Conservation (phyloP, 306 rosid species). For the Coriaria nepalensis region DNA sequence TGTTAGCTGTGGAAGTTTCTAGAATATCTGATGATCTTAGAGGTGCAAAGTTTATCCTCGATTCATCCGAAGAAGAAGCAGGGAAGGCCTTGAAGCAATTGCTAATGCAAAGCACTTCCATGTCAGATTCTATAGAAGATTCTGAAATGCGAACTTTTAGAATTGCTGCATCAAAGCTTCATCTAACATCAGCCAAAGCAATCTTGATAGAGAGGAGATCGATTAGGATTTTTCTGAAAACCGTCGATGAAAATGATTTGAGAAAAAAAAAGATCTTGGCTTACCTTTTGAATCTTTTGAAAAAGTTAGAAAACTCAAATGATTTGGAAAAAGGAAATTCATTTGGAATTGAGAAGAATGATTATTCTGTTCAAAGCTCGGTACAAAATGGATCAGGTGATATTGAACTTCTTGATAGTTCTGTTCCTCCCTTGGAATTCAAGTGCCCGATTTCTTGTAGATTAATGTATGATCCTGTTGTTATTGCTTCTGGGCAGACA, state of each 20-base stretch:
- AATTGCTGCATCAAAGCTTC: conserved; percentile 46
- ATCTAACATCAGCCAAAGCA: conserved; percentile 41
- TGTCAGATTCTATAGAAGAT: conserved; percentile 34
- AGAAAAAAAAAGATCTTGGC: conserved; percentile 39
- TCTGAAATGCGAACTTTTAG: conserved; percentile 46
- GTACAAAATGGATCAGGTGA: conserved; percentile 13
- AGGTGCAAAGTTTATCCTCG: conserved; percentile 32
- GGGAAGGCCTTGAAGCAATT: conserved; percentile 43
- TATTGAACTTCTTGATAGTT: conserved; percentile 20
- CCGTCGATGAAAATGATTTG: conserved; percentile 28
- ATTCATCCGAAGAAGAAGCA: conserved; percentile 58
- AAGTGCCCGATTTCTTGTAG: conserved; percentile 60
- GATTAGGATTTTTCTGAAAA: conserved; percentile 33
- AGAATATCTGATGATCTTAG: conserved; percentile 44
- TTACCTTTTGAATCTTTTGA: conserved; percentile 40
- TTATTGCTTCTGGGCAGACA: conserved; percentile 67
- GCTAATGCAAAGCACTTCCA: conserved; percentile 29
- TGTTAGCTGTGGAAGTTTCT: conserved; percentile 61
- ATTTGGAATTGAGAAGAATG: conserved; percentile 13
- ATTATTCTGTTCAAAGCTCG: conserved; percentile 19
- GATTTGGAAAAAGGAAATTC: conserved; percentile 30
- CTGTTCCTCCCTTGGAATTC: conserved; percentile 47
- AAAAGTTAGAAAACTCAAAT: conserved; percentile 30
- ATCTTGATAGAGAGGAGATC: conserved; percentile 53
- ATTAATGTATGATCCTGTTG: conserved; percentile 86